Base-by-base conservation (phyloP, 176 grass and related monocot genomes). In the Oryza glaberrima region DNA sequence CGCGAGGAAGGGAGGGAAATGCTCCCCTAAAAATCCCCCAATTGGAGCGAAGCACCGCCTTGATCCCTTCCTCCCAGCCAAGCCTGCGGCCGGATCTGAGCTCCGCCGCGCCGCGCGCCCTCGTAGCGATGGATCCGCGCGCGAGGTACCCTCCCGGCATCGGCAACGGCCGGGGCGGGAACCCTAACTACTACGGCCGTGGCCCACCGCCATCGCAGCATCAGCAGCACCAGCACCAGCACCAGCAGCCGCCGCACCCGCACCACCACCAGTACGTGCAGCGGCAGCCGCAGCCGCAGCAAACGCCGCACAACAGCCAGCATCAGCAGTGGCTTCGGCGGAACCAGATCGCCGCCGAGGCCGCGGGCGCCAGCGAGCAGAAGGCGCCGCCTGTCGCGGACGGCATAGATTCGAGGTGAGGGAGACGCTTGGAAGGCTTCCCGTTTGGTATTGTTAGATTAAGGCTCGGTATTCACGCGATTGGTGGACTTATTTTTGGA, bases 101-200 rank as follows among this genome's bases (percentile, higher is more conserved):
- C 36, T 73, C 60, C 58, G 58, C 56, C 82, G 58, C n/a, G 19
- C 58, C 58, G 41, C 25, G 40, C 72, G 40, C 68, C 28, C 58
- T 77, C 28, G 61, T 4, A 15, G 74, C 45, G 65, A 98, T 98
- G 95, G 88, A 95, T 85, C 84, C 83, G 45, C 80, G 87, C 67
- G 83, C 88, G 41, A 77, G 95, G 85, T 88, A 91, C 77, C 90
- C 89, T 82, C 88, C 95, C 17, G 95, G 91, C 52, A 82, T 85
- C 30, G 92, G 91, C 14, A 94, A 90, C 76, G 89, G 87, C 41
- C 88, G 87, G n/a, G 92, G 86, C 5, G 82, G 82, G 72, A 91
- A 93, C 75, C 86, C 88, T 79, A 83, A 80, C 81, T 93, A 90
- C 67, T 88, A 98, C 69, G 86, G 74, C 52, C 75, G 95, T 38